These are phyloP conservation scores for Pseudopithomyces chartarum DNA, from an alignment of 2,329 filamentous ascomycete genomes.

Conservation along the genomic window DNA sequence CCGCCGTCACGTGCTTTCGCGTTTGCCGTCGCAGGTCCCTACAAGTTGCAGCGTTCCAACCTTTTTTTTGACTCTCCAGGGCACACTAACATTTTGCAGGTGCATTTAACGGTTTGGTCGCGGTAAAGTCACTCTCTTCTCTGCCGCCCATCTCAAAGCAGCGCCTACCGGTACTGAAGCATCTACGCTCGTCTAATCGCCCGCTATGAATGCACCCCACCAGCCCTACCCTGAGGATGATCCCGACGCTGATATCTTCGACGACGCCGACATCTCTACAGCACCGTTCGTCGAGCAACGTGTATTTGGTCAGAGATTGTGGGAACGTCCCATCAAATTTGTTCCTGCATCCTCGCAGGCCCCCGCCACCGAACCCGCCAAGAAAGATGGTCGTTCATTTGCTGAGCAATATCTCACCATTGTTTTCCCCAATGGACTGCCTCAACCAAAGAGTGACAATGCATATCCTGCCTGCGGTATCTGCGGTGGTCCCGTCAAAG, in stretches of 20 bases:
- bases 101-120: background rate
- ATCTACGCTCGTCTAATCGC: background rate
- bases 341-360: conserved; percentile 54
- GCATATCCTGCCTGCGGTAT: conserved; percentile 35
- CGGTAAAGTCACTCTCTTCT: conserved; percentile 15
- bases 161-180: no score
- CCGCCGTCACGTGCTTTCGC: conserved; percentile 8
- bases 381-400: conserved; percentile 55
- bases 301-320: conserved; percentile 65
- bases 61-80: background rate
- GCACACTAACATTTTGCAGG: background rate
- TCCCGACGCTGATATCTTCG: conserved; percentile 11
- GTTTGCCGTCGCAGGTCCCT: background rate
- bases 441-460: conserved; percentile 22
- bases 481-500: conserved; percentile 43
- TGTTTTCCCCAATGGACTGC: conserved; percentile 58
- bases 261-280: conserved; percentile 61
- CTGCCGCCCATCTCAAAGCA: no score
- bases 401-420: conserved; percentile 70
- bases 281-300: conserved; percentile 63
- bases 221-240: background rate
- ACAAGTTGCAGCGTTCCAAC: background rate
- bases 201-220: conserved; percentile 12
- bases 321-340: conserved; percentile 64
- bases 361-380: conserved; percentile 25